These are phyloP conservation scores for Diaporthe australafricana DNA, from an alignment of 2,329 filamentous ascomycete species.

Conservation along the genomic window DNA sequence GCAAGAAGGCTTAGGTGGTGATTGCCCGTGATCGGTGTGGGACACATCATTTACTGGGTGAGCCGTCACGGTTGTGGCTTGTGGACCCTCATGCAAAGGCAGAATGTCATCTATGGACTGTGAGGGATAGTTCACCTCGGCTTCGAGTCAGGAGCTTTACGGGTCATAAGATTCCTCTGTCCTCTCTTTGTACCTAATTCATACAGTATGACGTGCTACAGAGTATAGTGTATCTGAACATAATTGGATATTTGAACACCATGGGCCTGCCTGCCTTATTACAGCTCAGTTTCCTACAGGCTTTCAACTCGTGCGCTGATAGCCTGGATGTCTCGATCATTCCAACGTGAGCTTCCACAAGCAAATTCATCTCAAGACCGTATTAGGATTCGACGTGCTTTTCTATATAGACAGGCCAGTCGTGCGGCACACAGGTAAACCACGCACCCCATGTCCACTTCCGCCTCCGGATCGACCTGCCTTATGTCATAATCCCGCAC, in stretches of 20 bases:
- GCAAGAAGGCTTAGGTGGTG: constrained; percentile 28
- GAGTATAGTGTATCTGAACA: background rate
- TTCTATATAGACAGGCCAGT: constrained; percentile 38
- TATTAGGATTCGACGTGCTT: constrained; percentile 8
- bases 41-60: background rate
- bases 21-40: background rate
- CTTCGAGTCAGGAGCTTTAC: background rate
- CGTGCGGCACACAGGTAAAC: constrained; percentile 36
- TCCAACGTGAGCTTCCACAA: background rate
- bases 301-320: no score
- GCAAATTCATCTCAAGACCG: background rate
- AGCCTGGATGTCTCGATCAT: no score
- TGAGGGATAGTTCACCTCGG: constrained; percentile 11
- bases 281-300: no score
- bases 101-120: background rate
- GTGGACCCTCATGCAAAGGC: constrained; percentile 5
- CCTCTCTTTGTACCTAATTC: background rate
- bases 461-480: constrained; percentile 35
- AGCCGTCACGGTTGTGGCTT: background rate
- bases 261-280: background rate
- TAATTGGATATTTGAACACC: background rate
- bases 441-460: constrained; percentile 38
- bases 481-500: constrained; percentile 38
- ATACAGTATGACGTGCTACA: background rate
- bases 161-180: constrained; percentile 1